phyloP scores from a whole-genome alignment of 2,329 filamentous ascomycete species.

The Cladosporium phlei region DNA sequence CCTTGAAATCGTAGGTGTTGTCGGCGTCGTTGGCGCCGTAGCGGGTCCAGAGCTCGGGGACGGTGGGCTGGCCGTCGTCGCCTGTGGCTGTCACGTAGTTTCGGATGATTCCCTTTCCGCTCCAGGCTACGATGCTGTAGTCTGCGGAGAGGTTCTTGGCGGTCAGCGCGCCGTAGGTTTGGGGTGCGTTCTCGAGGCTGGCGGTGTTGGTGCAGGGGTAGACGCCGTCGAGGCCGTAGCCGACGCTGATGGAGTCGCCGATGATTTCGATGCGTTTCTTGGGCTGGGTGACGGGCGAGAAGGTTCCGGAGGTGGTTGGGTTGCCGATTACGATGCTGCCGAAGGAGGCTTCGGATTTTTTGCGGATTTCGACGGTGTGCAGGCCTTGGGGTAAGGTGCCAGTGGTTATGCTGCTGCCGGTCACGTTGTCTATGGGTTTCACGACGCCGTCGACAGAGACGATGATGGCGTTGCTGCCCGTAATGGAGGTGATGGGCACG shows the following conservation, averaged over 20 bases:
- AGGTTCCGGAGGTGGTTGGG: conserved; percentile 27
- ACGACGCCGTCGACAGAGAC: conserved; percentile 28
- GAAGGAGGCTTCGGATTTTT: conserved; percentile 35
- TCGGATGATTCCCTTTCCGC: conserved; percentile 37
- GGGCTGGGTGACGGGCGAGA: conserved; percentile 20
- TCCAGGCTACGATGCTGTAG: conserved; percentile 42
- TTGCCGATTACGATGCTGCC: conserved; percentile 34
- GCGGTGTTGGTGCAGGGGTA: conserved; percentile 40
- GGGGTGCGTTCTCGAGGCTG: conserved; percentile 36
- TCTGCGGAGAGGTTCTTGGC: conserved; percentile 40
- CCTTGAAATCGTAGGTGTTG: conserved; percentile 29
- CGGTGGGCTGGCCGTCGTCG: conserved; percentile 25
- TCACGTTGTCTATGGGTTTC: conserved; percentile 23
- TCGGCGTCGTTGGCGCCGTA: conserved; percentile 40
- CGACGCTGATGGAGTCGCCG: conserved; percentile 44
- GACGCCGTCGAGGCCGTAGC: conserved; percentile 41
- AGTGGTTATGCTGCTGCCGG: conserved; percentile 29
- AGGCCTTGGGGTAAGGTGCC: conserved; percentile 31
- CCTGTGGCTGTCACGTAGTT: conserved; percentile 36
- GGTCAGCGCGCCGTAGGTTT: conserved; percentile 42
- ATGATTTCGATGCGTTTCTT: conserved; percentile 41
- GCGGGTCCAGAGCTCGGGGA: conserved; percentile 41
- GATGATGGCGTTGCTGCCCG: conserved; percentile 33
- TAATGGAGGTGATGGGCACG: conserved; percentile 31
- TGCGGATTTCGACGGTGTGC: conserved; percentile 38